Percentiles rank a stretch among this genome's conserved stretches.
Evolutionary conservation across 2,329 filamentous ascomycete genomes (phyloP).

Genomic region (Cladosporium colombiae): DNA sequence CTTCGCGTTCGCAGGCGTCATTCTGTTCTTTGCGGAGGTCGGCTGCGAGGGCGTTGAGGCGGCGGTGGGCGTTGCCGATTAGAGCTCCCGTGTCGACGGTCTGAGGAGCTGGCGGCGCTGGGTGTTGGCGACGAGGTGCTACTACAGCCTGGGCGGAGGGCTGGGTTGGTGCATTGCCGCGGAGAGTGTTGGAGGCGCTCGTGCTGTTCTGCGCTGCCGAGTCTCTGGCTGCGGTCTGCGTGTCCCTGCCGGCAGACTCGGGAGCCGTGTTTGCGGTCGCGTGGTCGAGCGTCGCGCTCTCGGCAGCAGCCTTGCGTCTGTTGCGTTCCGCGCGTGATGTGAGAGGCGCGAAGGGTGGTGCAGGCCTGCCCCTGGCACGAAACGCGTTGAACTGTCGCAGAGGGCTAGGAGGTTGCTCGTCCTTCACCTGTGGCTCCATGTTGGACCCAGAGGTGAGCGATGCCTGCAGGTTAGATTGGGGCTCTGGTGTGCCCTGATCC

Average conservation of each 20-base stretch:
- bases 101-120: not conserved
- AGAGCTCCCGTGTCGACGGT: not conserved
- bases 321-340: not conserved
- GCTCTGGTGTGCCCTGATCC: not conserved
- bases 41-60: not conserved
- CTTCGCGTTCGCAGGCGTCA: constrained; percentile 7
- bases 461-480: not conserved
- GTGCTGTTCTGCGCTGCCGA: not conserved
- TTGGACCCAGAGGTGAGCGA: not conserved
- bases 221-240: not conserved
- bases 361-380: not conserved
- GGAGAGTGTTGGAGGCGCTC: not conserved
- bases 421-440: not conserved
- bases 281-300: not conserved
- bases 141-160: too few relatives aligned
- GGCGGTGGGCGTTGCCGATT: not conserved
- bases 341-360: not conserved
- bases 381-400: not conserved
- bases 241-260: not conserved
- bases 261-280: not conserved
- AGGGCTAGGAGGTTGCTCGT: not conserved
- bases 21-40: not conserved
- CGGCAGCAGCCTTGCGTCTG: not conserved
- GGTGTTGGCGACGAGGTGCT: not conserved
- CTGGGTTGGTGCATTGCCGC: not conserved